Evolutionary conservation across 441 rosid species (phyloP).

Genomic region (Manihot esculenta): DNA sequence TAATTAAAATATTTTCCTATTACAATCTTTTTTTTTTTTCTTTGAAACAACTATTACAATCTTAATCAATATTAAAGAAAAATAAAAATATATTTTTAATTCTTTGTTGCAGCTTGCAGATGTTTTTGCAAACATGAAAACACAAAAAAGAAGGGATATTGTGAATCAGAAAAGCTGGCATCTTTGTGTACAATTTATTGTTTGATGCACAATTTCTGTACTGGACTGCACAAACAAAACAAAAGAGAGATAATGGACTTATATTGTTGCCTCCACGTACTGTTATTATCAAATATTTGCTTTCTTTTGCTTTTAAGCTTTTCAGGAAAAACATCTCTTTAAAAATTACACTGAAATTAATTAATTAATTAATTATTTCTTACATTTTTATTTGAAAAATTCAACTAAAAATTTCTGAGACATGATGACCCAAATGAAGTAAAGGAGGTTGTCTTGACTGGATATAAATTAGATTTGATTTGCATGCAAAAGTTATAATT

Average conservation of each 20-base stretch:
- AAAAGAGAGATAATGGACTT: not conserved
- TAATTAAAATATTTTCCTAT: too few species aligned
- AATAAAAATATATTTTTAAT: too few species aligned
- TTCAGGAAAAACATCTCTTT: too few species aligned
- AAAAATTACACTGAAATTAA: too few species aligned
- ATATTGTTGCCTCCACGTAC: not conserved
- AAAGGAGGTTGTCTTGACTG: slow-evolving; percentile 28
- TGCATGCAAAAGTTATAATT: slow-evolving; percentile 45
- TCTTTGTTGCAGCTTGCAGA: not conserved
- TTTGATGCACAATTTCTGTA: not conserved
- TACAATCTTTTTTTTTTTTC: too few species aligned
- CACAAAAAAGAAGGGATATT: not conserved
- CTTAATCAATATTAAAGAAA: too few species aligned
- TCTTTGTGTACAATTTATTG: not conserved
- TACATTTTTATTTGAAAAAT: too few species aligned
- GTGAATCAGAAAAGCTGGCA: not conserved
- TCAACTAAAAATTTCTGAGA: too few species aligned
- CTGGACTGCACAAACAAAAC: not conserved
- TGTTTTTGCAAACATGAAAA: not conserved
- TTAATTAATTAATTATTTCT: too few species aligned
- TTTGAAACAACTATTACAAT: too few species aligned
- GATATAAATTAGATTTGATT: slow-evolving; percentile 36
- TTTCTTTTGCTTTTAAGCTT: not conserved
- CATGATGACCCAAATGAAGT: slow-evolving; percentile 28
- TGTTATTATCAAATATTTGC: not conserved